Evolutionary conservation across 2,329 filamentous ascomycete genomes (phyloP).

Genomic region (Chrysosporium queenslandicum): DNA sequence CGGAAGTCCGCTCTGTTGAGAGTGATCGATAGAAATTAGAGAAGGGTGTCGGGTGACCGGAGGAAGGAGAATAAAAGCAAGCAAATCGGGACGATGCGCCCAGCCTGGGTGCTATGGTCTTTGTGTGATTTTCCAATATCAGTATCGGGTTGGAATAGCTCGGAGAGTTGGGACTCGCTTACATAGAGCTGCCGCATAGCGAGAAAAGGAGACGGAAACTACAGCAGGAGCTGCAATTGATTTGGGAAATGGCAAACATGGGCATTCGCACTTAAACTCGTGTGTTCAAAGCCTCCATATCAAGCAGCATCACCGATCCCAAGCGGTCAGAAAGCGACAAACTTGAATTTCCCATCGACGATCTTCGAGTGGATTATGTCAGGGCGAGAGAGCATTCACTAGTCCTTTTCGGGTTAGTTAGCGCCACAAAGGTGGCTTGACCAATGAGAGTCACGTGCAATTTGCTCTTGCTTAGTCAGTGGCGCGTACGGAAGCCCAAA

Average conservation of each 20-base stretch:
- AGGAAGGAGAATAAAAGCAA: slow-evolving; percentile 18
- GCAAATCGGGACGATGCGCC: slow-evolving; percentile 20
- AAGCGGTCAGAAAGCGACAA: background rate
- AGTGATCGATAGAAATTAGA: slow-evolving; percentile 22
- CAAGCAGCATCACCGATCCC: background rate
- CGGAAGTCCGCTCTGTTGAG: slow-evolving; percentile 24
- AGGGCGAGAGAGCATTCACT: background rate
- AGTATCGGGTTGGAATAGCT: background rate
- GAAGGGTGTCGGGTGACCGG: slow-evolving; percentile 12
- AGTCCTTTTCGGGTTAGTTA: too few species aligned
- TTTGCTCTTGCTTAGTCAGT: slow-evolving; percentile 1
- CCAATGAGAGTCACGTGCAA: background rate
- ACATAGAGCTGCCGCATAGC: slow-evolving; percentile 16
- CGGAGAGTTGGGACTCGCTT: background rate
- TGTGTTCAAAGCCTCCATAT: background rate
- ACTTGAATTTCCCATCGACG: background rate
- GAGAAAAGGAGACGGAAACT: background rate
- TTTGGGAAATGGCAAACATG: slow-evolving; percentile 12
- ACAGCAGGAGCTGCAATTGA: slow-evolving; percentile 16
- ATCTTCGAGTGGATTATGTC: background rate
- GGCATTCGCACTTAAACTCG: slow-evolving; percentile 6
- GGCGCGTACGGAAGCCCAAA: slow-evolving; percentile 8
- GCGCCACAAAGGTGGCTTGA: too few species aligned
- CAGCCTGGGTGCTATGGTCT: slow-evolving; percentile 13
- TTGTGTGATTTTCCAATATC: background rate